Evolutionary conservation across 805 yeast species (phyloP).

Genomic region (Pichia californica): DNA sequence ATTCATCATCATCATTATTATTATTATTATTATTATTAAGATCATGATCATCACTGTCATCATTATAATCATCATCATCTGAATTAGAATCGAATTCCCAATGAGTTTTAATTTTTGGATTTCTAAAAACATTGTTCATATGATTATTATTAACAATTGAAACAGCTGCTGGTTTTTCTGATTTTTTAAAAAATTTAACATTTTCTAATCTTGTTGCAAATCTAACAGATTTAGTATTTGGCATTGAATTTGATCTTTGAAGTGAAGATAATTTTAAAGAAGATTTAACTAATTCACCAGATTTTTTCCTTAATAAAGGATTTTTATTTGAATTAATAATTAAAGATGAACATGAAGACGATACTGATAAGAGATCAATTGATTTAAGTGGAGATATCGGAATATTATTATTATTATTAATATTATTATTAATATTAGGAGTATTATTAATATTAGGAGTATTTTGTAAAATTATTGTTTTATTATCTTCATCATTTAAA

Average conservation of each 20-base stretch:
- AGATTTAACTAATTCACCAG: constrained; percentile 44
- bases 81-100: constrained; percentile 23
- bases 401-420: background rate
- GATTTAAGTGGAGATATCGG: background rate
- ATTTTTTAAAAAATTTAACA: constrained; percentile 57
- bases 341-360: too few relatives aligned
- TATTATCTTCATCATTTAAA: constrained; percentile 22
- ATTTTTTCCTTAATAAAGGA: constrained; percentile 41
- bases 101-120: constrained; percentile 15
- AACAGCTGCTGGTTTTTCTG: constrained; percentile 57
- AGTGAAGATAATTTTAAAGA: constrained; percentile 42
- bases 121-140: constrained; percentile 16
- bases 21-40: constrained; percentile 14
- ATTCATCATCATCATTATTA: constrained; percentile 11
- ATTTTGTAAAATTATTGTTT: constrained; percentile 17
- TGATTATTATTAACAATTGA: constrained; percentile 27
- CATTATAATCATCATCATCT: constrained; percentile 22
- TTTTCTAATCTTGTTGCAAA: constrained; percentile 57
- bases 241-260: constrained; percentile 41
- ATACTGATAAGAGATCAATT: too few relatives aligned
- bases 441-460: background rate
- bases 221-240: constrained; percentile 51
- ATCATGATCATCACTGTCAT: constrained; percentile 12
- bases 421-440: background rate
- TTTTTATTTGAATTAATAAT: background rate